A percentile compares a stretch with the other conserved stretches of the same genome.
Evolutionary conservation across 176 grass and related monocot species (phyloP).

Genomic region (Chloris gayana): DNA sequence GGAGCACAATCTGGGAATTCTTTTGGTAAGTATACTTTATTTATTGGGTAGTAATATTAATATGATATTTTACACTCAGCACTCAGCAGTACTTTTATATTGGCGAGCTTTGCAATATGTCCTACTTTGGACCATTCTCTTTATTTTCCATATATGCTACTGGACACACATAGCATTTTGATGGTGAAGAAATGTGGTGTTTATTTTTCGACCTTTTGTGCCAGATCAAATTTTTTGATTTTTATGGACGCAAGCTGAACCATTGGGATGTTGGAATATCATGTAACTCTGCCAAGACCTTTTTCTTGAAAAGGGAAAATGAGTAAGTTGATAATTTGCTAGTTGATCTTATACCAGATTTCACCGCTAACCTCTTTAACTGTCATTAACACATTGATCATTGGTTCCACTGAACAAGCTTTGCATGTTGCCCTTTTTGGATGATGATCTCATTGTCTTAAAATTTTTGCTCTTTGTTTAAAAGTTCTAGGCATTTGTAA

Average conservation of each 20-base stretch:
- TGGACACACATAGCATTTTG: not conserved
- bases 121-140: not conserved
- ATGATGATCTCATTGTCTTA: slow-evolving; percentile 9
- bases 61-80: not conserved
- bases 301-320: slow-evolving; percentile 82
- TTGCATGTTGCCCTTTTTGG: not conserved
- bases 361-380: not conserved
- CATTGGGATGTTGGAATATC: slow-evolving; percentile 81
- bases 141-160: slow-evolving; percentile 2
- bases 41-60: not conserved
- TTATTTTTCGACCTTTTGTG: slow-evolving; percentile 31
- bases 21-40: slow-evolving; percentile 71
- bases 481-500: not conserved
- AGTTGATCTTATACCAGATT: not conserved
- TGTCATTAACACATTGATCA: not conserved
- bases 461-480: not conserved
- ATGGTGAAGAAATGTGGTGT: slow-evolving; percentile 17
- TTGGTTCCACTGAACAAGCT: slow-evolving; percentile 3
- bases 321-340: slow-evolving; percentile 51
- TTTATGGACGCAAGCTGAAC: slow-evolving; percentile 94
- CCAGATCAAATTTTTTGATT: slow-evolving; percentile 92
- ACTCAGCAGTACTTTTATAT: slow-evolving; percentile 7
- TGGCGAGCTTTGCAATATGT: slow-evolving; percentile 14
- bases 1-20: slow-evolving; percentile 96
- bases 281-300: slow-evolving; percentile 69